Conservation (phyloP, 768 basidiomycete genomes). For the Pulveroboletus sp. region DNA sequence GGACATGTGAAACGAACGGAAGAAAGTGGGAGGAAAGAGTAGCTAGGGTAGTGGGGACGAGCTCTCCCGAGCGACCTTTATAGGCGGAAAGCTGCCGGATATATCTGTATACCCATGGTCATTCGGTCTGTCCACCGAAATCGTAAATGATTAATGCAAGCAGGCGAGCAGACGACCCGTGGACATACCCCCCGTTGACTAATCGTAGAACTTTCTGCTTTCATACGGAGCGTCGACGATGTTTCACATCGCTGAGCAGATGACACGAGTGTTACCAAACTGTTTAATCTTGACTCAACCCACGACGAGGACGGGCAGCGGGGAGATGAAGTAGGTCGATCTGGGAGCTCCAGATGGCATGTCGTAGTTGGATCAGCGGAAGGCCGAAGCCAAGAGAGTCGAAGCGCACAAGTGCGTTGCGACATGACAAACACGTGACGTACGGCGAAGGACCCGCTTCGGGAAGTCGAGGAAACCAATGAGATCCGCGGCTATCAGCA, state of each 20-base stretch:
- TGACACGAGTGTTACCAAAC: background rate
- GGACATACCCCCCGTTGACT: background rate
- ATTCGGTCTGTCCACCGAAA: background rate
- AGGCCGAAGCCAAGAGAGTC: no score
- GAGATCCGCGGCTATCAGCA: no score
- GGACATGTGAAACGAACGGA: slow-evolving; percentile 17
- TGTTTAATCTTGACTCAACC: no score
- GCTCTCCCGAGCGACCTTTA: slow-evolving; percentile 15
- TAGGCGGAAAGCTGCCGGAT: slow-evolving; percentile 5
- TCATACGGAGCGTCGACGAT: background rate
- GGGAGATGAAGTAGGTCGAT: no score
- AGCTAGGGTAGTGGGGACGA: background rate
- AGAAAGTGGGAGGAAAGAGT: background rate
- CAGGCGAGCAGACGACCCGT: background rate
- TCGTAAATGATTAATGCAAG: slow-evolving; percentile 4
- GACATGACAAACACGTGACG: no score
- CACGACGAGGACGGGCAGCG: no score
- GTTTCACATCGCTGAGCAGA: background rate
- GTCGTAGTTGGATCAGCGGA: no score
- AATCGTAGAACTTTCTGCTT: slow-evolving; percentile 5
- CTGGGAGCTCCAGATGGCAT: no score
- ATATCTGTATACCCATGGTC: background rate
- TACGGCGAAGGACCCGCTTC: no score
- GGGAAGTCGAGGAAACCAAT: no score
- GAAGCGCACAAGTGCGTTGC: no score